Conservation (phyloP, 345 rosid species). For the Brassica juncea region DNA sequence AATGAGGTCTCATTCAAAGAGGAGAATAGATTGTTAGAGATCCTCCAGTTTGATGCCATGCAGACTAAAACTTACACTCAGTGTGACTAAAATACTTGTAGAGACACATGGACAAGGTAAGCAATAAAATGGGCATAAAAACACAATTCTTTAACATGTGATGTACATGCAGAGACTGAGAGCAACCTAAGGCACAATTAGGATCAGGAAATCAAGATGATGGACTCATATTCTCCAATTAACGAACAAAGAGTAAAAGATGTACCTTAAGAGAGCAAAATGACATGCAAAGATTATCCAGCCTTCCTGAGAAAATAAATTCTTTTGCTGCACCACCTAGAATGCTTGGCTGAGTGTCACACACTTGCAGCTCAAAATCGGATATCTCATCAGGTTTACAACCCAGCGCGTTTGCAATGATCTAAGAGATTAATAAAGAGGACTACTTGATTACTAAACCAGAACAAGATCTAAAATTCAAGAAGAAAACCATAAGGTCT, state of each 20-base stretch:
- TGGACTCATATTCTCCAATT: background rate
- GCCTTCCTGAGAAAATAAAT: conserved; percentile 92
- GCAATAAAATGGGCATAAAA: too few relatives aligned
- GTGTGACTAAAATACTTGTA: background rate
- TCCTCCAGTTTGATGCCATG: background rate
- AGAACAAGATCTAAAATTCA: background rate
- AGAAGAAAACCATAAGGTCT: background rate
- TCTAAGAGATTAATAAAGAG: conserved; percentile 41
- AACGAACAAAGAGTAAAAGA: background rate
- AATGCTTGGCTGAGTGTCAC: conserved; percentile 92
- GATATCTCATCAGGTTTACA: conserved; percentile 73
- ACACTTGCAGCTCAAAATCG: conserved; percentile 96
- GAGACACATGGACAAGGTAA: background rate
- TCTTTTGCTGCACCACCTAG: conserved; percentile 86
- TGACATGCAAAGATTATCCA: conserved; percentile 97
- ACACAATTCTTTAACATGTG: background rate
- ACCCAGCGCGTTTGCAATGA: conserved; percentile 60
- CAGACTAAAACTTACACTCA: background rate
- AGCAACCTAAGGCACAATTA: background rate
- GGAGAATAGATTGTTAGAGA: background rate
- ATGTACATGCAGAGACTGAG: background rate
- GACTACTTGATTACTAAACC: conserved; percentile 15
- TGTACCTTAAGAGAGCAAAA: conserved; percentile 88
- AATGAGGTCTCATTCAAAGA: background rate
- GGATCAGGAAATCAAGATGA: background rate